Evolutionary conservation across 2,329 filamentous ascomycete species (phyloP).

Genomic region (Trichoderma atrobrunneum): DNA sequence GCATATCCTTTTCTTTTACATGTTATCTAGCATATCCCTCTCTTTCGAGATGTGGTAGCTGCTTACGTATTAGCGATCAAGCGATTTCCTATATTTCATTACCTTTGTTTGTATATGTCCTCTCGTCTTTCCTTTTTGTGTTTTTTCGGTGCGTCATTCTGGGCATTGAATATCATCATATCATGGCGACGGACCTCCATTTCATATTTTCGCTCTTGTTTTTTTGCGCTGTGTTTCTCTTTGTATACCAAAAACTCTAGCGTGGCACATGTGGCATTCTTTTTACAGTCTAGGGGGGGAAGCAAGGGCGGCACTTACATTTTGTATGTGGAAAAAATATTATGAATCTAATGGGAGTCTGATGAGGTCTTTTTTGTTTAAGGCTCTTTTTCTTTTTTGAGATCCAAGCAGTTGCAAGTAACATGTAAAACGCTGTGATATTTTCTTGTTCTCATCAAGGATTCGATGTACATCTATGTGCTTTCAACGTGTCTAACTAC

Average conservation of each 20-base stretch:
- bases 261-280: not conserved
- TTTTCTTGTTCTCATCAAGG: not conserved
- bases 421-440: not conserved
- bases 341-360: constrained; percentile 2
- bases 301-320: not conserved
- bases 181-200: not conserved
- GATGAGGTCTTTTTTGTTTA: not conserved
- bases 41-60: not conserved
- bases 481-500: not conserved
- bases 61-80: not conserved
- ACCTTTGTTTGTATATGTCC: not conserved
- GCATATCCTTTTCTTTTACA: not conserved
- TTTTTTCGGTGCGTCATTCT: not conserved
- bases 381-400: not conserved
- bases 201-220: not conserved
- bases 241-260: constrained; percentile 10
- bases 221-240: not conserved
- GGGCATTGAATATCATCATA: constrained; percentile 1
- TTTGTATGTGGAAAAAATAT: not conserved
- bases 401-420: not conserved
- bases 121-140: not conserved
- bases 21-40: not conserved
- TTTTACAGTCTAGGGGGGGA: not conserved
- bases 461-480: not conserved
- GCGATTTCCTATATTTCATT: constrained; percentile 6